Percentiles rank a stretch among this genome's conserved stretches.
Conservation (phyloP, 495 filamentous ascomycete genomes). For the Achaetomiella virescens region DNA sequence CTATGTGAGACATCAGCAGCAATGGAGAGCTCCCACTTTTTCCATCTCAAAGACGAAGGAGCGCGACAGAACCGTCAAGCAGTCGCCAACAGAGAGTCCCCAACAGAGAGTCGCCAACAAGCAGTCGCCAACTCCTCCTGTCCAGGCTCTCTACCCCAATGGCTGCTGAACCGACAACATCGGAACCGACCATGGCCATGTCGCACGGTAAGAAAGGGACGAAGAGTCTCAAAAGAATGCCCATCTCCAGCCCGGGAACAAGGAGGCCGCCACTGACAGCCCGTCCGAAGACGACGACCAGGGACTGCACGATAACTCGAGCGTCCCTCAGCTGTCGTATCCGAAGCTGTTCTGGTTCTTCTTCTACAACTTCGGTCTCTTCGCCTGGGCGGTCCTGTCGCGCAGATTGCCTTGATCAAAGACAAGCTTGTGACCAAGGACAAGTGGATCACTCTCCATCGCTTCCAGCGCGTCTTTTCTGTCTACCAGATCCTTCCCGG, state of each 20-base stretch:
- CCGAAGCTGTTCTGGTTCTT: conserved; percentile 14
- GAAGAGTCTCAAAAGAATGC: background rate
- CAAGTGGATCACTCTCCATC: conserved; percentile 13
- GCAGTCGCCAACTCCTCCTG: background rate
- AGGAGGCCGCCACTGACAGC: background rate
- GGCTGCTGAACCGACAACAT: too few relatives aligned
- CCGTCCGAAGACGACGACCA: background rate
- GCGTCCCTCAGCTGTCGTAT: conserved; percentile 6
- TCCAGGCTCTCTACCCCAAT: background rate
- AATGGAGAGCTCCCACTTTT: background rate
- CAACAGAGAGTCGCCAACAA: too few relatives aligned
- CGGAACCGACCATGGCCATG: background rate
- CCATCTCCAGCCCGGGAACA: background rate
- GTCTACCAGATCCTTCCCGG: conserved; percentile 15
- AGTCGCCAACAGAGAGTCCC: too few relatives aligned
- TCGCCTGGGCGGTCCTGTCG: conserved; percentile 13
- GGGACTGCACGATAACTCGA: conserved; percentile 10
- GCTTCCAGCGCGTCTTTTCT: conserved; percentile 13
- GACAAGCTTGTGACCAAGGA: conserved; percentile 11
- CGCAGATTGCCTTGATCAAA: conserved; percentile 13
- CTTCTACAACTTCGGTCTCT: conserved; percentile 15
- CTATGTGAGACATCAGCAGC: background rate
- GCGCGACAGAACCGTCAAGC: background rate
- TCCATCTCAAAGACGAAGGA: background rate
- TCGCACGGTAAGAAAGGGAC: conserved; percentile 1